Conservation (phyloP, 2,329 filamentous ascomycete genomes). For the Pseudogymnoascus sp. region DNA sequence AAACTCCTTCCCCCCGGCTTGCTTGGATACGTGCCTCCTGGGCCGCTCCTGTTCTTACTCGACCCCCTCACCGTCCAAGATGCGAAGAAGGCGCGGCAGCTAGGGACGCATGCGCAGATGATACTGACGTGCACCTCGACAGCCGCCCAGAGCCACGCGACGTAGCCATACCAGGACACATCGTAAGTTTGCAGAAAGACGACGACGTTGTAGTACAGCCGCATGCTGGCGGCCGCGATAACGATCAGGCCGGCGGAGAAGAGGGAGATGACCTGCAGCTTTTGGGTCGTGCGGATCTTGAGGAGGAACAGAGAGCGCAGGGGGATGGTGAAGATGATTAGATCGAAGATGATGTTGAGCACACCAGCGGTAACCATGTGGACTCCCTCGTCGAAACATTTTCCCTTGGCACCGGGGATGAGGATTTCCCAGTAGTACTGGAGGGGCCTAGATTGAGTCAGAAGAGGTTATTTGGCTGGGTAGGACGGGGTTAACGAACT, state of each 20-base stretch:
- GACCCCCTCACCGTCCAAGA: conserved; percentile 1
- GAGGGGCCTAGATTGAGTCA: neutral
- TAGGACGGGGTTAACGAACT: neutral
- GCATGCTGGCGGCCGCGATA: neutral
- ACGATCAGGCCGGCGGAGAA: neutral
- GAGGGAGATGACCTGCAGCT: conserved; percentile 2
- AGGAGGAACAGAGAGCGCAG: neutral
- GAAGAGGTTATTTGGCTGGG: neutral
- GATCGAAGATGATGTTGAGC: neutral
- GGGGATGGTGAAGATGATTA: conserved; percentile 1
- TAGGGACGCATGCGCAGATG: conserved; percentile 3
- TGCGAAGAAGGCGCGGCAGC: conserved; percentile 4
- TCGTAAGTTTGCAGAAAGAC: neutral
- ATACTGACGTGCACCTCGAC: neutral
- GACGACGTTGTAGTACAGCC: conserved; percentile 4
- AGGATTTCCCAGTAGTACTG: conserved; percentile 1
- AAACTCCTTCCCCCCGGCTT: neutral
- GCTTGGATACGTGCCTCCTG: neutral
- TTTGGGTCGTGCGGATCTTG: conserved; percentile 9
- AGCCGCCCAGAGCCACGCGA: neutral
- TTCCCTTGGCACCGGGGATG: neutral
- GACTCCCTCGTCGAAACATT: neutral
- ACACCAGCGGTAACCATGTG: neutral
- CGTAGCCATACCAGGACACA: conserved; percentile 1
- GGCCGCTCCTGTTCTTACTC: neutral